These are phyloP conservation scores for Phlegmacium glaucopus DNA, from an alignment of 768 basidiomycete species.

Conservation along the genomic window DNA sequence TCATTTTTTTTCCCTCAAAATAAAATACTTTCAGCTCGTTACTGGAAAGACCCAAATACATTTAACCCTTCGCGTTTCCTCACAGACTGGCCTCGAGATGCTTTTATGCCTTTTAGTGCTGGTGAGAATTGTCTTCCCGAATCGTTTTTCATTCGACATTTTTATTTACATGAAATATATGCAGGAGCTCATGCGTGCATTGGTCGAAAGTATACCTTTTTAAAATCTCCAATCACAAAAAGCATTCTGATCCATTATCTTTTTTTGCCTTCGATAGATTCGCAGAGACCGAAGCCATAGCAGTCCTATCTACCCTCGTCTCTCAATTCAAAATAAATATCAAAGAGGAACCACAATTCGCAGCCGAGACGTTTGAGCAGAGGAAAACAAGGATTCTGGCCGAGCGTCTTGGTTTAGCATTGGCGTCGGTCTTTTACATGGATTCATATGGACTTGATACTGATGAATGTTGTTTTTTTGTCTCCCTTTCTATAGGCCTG, in stretches of 20 bases:
- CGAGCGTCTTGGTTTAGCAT: background rate
- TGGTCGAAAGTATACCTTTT: slow-evolving; percentile 16
- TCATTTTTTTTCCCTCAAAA: background rate
- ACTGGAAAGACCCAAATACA: slow-evolving; percentile 43
- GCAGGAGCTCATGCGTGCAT: slow-evolving; percentile 21
- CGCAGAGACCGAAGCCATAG: slow-evolving; percentile 41
- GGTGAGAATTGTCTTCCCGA: slow-evolving; percentile 20
- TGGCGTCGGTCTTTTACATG: background rate
- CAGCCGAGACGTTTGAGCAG: slow-evolving; percentile 37
- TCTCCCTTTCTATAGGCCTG: background rate
- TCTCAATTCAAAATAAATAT: slow-evolving; percentile 39
- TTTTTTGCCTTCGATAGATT: too few relatives aligned
- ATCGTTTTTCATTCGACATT: background rate
- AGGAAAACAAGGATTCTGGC: slow-evolving; percentile 34
- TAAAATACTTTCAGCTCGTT: slow-evolving; percentile 31
- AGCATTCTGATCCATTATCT: too few relatives aligned
- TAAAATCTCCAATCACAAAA: background rate
- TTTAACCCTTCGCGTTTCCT: slow-evolving; percentile 47
- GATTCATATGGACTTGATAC: background rate
- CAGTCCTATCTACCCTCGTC: slow-evolving; percentile 40
- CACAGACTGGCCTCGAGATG: slow-evolving; percentile 51
- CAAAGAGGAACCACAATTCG: slow-evolving; percentile 43
- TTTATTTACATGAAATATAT: background rate
- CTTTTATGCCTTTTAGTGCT: slow-evolving; percentile 49
- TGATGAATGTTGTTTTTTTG: background rate